phyloP scores from a whole-genome alignment of 2,329 filamentous ascomycete genomes.

The Periglandula ipomoeae region DNA sequence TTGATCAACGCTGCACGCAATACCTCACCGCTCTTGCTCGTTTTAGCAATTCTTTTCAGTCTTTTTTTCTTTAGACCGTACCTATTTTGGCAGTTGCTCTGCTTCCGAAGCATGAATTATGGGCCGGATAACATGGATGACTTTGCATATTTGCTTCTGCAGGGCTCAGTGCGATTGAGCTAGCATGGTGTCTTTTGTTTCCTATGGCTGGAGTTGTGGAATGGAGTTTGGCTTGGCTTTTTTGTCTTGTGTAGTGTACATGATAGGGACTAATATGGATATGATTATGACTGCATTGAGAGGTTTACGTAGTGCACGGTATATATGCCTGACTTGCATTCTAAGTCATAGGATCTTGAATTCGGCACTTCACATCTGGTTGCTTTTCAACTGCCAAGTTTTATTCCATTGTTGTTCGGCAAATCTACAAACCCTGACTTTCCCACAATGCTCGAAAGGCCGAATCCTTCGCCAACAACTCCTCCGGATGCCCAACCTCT shows the following conservation, averaged over 20 bases:
- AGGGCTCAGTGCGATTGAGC: background rate
- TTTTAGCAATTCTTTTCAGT: background rate
- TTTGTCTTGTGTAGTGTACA: constrained; percentile 1
- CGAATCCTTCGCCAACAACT: constrained; percentile 12
- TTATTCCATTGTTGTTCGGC: background rate
- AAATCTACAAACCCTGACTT: constrained; percentile 2
- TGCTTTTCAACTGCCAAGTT: too few relatives aligned
- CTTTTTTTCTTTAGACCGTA: background rate
- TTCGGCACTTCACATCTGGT: too few relatives aligned
- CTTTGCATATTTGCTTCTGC: background rate
- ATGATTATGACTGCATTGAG: background rate
- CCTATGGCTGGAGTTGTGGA: background rate
- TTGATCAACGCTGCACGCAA: background rate
- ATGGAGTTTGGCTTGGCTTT: background rate
- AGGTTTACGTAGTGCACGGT: too few relatives aligned
- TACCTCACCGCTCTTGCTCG: background rate
- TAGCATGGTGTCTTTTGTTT: background rate
- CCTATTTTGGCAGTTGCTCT: background rate
- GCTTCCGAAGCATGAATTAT: background rate
- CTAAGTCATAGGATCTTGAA: too few relatives aligned
- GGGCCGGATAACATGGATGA: background rate
- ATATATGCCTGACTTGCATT: too few relatives aligned
- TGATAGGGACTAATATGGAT: constrained; percentile 2
- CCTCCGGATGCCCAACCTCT: constrained; percentile 17
- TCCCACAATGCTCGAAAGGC: constrained; percentile 15